Evolutionary conservation across 139 green algal species (phyloP), one percentile per base, ranked within the genome.

Genomic region (Edaphochlamys debaryana): DNA sequence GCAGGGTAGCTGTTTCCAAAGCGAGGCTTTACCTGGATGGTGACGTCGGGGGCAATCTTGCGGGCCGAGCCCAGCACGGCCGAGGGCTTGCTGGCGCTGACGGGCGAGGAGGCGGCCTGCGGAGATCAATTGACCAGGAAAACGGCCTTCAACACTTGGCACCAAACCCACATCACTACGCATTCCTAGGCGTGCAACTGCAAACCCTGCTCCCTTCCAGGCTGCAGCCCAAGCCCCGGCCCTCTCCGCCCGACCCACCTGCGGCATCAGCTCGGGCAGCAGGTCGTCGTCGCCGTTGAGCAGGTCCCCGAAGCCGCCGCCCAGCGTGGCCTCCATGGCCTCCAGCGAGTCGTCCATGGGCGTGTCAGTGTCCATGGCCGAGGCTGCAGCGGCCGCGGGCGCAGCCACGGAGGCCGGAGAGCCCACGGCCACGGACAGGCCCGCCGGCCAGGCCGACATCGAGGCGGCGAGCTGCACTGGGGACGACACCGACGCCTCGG

Each of bases 261-360:
- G 20, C 60, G 71, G 60, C 58, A 72, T 40, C 38, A 60, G 75
- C 60, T 63, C 3, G 8, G 32, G 62, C 30, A 69, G 69, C 4
- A 22, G 25, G 11, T n/a, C 27, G 23, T 27, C 62, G 30, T 19
- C 40, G n/a, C 6, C 62, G 30, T 58, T 40, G 29, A 74, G 63
- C 41, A 82, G 41, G 60, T 74, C 62, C 2, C 56, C 56, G 2
- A 54, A 13, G 30, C 71, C 60, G 42, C 70, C 52, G 63, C 76
- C 76, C 63, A 41, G 67, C 32, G 56, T 13, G 5, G 75, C 62
- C 75, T 81, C 75, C 36, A 81, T 45, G 4, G 29, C 60, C 75
- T 81, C 75, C 58, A 81, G 75, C 20, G 75, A 81, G 40, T 81
- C 75, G 29, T 40, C 75, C 75, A 67, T 67, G 30, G 15, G 17